Evolutionary conservation across 2,329 filamentous ascomycete genomes (phyloP).

Genomic region (Penicillium rolfsii): DNA sequence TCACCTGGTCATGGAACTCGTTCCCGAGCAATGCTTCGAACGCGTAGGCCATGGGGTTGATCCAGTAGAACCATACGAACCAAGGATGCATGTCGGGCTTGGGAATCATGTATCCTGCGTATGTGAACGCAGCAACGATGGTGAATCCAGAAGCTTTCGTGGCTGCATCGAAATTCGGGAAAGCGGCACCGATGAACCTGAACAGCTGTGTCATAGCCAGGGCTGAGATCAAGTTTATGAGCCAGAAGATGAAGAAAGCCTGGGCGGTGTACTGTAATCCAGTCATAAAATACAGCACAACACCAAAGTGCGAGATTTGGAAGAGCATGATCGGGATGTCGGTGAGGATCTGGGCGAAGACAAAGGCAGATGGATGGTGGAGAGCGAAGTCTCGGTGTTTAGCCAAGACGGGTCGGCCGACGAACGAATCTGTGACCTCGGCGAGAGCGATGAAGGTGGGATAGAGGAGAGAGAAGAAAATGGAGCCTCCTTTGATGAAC

Average conservation of each 20-base stretch:
- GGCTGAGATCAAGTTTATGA: slow-evolving; percentile 55
- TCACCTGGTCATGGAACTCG: slow-evolving; percentile 41
- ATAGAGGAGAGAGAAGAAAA: slow-evolving; percentile 67
- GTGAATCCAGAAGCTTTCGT: slow-evolving; percentile 55
- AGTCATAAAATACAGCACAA: slow-evolving; percentile 68
- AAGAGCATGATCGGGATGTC: slow-evolving; percentile 61
- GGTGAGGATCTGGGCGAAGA: slow-evolving; percentile 49
- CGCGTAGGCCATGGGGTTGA: slow-evolving; percentile 43
- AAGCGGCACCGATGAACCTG: slow-evolving; percentile 59
- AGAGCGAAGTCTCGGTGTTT: slow-evolving; percentile 63
- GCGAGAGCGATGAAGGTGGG: slow-evolving; percentile 66
- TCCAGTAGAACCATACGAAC: slow-evolving; percentile 54
- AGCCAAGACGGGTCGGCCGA: slow-evolving; percentile 61
- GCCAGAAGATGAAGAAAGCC: slow-evolving; percentile 66
- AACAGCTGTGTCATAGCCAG: slow-evolving; percentile 62
- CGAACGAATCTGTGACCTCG: slow-evolving; percentile 67
- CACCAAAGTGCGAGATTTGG: slow-evolving; percentile 61
- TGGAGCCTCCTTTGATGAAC: slow-evolving; percentile 65
- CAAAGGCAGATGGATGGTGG: slow-evolving; percentile 57
- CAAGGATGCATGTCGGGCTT: slow-evolving; percentile 56
- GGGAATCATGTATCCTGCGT: slow-evolving; percentile 50
- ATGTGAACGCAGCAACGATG: slow-evolving; percentile 43
- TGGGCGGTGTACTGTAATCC: slow-evolving; percentile 56
- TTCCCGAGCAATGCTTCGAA: slow-evolving; percentile 44
- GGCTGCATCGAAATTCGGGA: slow-evolving; percentile 61